phyloP scores from a whole-genome alignment of 2,329 filamentous ascomycete genomes.

The Truncatella angustata region DNA sequence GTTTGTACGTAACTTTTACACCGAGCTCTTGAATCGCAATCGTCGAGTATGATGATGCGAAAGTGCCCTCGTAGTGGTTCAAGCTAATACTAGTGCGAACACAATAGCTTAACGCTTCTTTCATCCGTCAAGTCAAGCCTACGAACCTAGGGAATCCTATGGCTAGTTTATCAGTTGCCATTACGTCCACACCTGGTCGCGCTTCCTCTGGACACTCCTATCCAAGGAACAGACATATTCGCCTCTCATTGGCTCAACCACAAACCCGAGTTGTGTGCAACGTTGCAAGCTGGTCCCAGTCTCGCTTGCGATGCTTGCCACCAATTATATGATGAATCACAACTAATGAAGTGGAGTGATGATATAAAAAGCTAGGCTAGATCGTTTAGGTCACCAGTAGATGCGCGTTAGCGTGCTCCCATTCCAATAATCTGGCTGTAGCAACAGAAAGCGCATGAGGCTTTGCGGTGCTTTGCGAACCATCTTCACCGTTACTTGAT shows the following conservation, averaged over 20 bases:
- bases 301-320: neutral
- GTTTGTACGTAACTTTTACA: constrained; percentile 1
- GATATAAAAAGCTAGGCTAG: constrained; percentile 6
- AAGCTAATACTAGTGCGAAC: neutral
- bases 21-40: neutral
- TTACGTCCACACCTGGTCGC: neutral
- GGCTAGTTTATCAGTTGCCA: neutral
- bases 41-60: neutral
- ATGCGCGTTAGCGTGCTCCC: neutral
- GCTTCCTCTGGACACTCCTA: neutral
- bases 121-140: too few species aligned
- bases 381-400: neutral
- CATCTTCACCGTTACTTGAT: neutral
- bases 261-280: neutral
- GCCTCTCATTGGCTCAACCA: neutral
- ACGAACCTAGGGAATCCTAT: too few species aligned
- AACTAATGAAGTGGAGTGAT: constrained; percentile 4
- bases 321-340: neutral
- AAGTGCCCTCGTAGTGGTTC: neutral
- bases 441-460: too few species aligned
- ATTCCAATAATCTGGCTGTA: neutral
- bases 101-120: neutral
- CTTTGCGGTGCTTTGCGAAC: neutral
- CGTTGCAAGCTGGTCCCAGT: constrained; percentile 7
- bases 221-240: neutral